Evolutionary conservation across 805 yeast genomes (phyloP).

Genomic region (Wickerhamiella alocasiicola): DNA sequence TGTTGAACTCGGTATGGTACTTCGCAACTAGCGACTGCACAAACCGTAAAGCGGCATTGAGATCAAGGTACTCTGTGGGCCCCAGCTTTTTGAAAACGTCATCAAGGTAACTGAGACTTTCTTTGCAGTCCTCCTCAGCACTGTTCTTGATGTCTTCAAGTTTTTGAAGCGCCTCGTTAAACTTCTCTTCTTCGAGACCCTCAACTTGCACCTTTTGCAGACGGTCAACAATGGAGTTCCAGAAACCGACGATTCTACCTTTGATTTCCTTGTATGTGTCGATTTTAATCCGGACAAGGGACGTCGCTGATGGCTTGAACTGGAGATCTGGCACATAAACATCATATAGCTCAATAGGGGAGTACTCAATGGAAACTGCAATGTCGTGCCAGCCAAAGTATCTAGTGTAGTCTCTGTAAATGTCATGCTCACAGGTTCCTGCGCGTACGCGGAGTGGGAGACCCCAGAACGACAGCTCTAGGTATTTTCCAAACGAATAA

Average conservation of each 20-base stretch:
- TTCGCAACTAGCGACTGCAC: slow-evolving; percentile 71
- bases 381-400: slow-evolving; percentile 72
- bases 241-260: slow-evolving; percentile 46
- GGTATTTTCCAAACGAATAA: slow-evolving; percentile 83
- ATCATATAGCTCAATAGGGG: slow-evolving; percentile 63
- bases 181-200: slow-evolving; percentile 55
- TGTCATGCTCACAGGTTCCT: slow-evolving; percentile 67
- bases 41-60: slow-evolving; percentile 57
- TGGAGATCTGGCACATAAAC: slow-evolving; percentile 64
- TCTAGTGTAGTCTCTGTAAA: slow-evolving; percentile 67
- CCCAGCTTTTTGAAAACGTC: slow-evolving; percentile 41
- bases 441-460: slow-evolving; percentile 41
- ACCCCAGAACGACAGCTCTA: slow-evolving; percentile 77
- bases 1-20: slow-evolving; percentile 78
- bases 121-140: slow-evolving; percentile 39
- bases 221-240: slow-evolving; percentile 58
- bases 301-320: slow-evolving; percentile 58
- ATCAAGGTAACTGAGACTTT: slow-evolving; percentile 36
- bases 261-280: slow-evolving; percentile 45
- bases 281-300: slow-evolving; percentile 54
- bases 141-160: slow-evolving; percentile 45
- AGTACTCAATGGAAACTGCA: slow-evolving; percentile 68
- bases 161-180: slow-evolving; percentile 51
- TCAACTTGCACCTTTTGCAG: slow-evolving; percentile 69
- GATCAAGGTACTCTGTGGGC: slow-evolving; percentile 53